phyloP scores from a whole-genome alignment of 352 stramenopile species.

The Albugo laibachii region DNA sequence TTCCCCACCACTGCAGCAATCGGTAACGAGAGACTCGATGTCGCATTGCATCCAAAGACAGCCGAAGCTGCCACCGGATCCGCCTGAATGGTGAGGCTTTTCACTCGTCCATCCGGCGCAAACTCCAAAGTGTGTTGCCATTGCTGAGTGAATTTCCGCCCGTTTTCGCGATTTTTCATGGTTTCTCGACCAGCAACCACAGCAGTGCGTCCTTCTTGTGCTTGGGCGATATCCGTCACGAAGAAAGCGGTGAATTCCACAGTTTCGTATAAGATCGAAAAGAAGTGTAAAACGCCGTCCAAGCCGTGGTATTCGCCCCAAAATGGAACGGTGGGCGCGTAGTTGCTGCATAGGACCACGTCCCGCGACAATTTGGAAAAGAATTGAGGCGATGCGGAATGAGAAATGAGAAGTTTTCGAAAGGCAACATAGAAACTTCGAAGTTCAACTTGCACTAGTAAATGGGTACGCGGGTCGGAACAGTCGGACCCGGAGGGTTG shows the following conservation, averaged over 20 bases:
- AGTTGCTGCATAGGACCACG: constrained; percentile 74
- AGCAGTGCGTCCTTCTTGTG: constrained; percentile 59
- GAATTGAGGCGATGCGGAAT: constrained; percentile 75
- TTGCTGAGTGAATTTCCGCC: constrained; percentile 76
- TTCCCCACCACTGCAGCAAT: constrained; percentile 72
- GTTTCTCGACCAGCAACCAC: constrained; percentile 70
- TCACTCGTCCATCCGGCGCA: constrained; percentile 62
- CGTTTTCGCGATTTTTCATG: constrained; percentile 79
- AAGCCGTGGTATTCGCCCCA: constrained; percentile 79
- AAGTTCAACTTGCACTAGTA: constrained; percentile 37
- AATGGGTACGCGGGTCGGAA: no score
- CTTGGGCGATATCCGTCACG: constrained; percentile 74
- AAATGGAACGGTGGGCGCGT: constrained; percentile 72
- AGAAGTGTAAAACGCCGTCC: constrained; percentile 75
- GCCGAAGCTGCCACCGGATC: constrained; percentile 70
- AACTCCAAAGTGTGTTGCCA: constrained; percentile 83
- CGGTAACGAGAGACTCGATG: constrained; percentile 62
- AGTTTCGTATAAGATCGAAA: constrained; percentile 78
- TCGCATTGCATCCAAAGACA: constrained; percentile 76
- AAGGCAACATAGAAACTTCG: constrained; percentile 77
- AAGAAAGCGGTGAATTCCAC: constrained; percentile 80
- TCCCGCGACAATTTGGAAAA: constrained; percentile 73
- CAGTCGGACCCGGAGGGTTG: not conserved
- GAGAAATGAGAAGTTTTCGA: constrained; percentile 71
- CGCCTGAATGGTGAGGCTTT: constrained; percentile 68